A percentile compares a stretch with the other conserved stretches of the same genome.
phyloP scores from a whole-genome alignment of 2,329 filamentous ascomycete genomes.

The Diaporthe aspalathi region DNA sequence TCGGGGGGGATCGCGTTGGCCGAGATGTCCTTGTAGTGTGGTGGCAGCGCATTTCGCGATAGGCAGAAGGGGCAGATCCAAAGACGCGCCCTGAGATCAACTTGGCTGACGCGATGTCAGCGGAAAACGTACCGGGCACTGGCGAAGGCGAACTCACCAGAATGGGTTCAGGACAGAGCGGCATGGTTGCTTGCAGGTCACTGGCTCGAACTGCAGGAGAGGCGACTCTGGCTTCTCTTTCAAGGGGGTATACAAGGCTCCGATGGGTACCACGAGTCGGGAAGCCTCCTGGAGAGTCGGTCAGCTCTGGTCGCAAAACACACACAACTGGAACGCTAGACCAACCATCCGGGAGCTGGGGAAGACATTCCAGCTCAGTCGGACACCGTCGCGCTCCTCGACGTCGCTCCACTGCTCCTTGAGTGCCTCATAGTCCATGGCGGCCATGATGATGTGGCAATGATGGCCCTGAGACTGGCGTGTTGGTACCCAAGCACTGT shows the following conservation, averaged over 20 bases:
- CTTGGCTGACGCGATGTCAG: constrained; percentile 67
- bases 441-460: constrained; percentile 37
- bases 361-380: constrained; percentile 98
- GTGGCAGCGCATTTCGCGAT: constrained; percentile 83
- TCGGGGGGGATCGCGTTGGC: constrained; percentile 85
- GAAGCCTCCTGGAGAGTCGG: constrained; percentile 80
- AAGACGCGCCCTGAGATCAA: constrained; percentile 83
- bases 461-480: constrained; percentile 14
- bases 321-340: constrained; percentile 39
- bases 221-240: constrained; percentile 95
- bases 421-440: constrained; percentile 91
- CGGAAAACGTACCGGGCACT: constrained; percentile 25
- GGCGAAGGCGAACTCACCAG: constrained; percentile 70
- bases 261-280: constrained; percentile 93
- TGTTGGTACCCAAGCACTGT: constrained; percentile 12
- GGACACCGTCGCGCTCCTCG: constrained; percentile 94
- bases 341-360: constrained; percentile 95
- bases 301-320: constrained; percentile 38
- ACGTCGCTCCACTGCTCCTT: constrained; percentile 98
- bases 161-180: constrained; percentile 96
- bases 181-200: constrained; percentile 96
- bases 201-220: constrained; percentile 92
- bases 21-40: constrained; percentile 91
- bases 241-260: constrained; percentile 92
- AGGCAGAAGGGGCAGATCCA: constrained; percentile 94